These are phyloP conservation scores for Nicotiana noctiflora DNA, from an alignment of 257 asterid species.

Conservation along the genomic window DNA sequence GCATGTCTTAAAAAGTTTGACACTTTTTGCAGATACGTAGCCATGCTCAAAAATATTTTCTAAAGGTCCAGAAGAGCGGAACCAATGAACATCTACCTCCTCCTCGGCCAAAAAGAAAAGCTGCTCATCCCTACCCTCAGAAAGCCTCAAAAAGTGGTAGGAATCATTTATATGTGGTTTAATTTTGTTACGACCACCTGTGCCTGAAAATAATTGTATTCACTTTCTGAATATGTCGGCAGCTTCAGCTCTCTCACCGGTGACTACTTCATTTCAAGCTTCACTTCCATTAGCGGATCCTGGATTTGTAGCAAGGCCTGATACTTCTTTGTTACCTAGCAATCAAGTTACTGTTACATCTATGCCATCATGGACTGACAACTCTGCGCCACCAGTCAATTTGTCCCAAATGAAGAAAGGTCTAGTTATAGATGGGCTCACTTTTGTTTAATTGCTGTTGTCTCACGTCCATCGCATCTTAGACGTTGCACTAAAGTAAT, in stretches of 20 bases:
- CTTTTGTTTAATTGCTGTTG: not conserved
- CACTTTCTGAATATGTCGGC: slow-evolving; percentile 17
- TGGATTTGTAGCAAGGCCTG: slow-evolving; percentile 36
- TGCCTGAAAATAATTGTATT: slow-evolving; percentile 11
- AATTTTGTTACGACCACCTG: not conserved
- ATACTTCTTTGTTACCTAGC: slow-evolving; percentile 31
- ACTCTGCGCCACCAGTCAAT: slow-evolving; percentile 35
- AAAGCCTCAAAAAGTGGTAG: slow-evolving; percentile 71
- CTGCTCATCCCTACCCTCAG: slow-evolving; percentile 94
- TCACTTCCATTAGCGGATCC: slow-evolving; percentile 44
- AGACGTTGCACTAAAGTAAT: slow-evolving; percentile 9
- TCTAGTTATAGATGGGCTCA: slow-evolving; percentile 13
- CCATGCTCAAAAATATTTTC: slow-evolving; percentile 93
- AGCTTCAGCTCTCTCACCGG: slow-evolving; percentile 53
- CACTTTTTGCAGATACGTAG: slow-evolving; percentile 70
- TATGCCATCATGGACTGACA: slow-evolving; percentile 57
- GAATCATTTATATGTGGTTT: slow-evolving; percentile 7
- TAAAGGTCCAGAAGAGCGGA: slow-evolving; percentile 88
- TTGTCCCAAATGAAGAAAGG: slow-evolving; percentile 45
- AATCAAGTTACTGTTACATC: slow-evolving; percentile 37
- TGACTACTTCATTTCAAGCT: slow-evolving; percentile 41
- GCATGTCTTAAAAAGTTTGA: not conserved
- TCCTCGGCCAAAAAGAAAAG: slow-evolving; percentile 95
- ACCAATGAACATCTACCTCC: slow-evolving; percentile 89
- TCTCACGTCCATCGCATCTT: not conserved